phyloP scores from a whole-genome alignment of 176 grass and related monocot species.

The Neostapfia colusana region DNA sequence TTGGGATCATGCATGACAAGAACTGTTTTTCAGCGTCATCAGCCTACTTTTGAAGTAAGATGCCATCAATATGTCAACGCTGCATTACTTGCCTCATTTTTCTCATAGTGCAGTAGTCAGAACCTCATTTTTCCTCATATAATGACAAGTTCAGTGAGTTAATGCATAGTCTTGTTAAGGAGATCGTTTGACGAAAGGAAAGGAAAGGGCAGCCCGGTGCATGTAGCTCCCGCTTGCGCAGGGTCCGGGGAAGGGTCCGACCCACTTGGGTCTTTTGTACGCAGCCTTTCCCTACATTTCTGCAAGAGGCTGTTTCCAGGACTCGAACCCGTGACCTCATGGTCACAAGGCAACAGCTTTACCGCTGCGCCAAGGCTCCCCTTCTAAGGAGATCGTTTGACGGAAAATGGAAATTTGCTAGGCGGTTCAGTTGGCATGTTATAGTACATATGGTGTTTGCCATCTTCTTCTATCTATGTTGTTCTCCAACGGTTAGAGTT shows the following conservation, averaged over 20 bases:
- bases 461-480: not conserved
- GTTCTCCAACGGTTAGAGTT: not conserved
- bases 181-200: not conserved
- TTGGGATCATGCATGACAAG: not conserved
- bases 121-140: not conserved
- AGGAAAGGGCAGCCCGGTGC: too few relatives aligned
- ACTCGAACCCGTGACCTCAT: too few relatives aligned
- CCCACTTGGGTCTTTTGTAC: too few relatives aligned
- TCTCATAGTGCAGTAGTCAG: not conserved
- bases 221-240: too few relatives aligned
- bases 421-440: not conserved
- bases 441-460: not conserved
- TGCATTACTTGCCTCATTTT: not conserved
- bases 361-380: too few relatives aligned
- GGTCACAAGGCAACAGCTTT: too few relatives aligned
- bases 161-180: not conserved
- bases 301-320: too few relatives aligned
- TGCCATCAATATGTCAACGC: not conserved
- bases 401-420: not conserved
- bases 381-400: not conserved
- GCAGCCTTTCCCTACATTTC: too few relatives aligned
- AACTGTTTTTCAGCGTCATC: not conserved
- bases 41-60: constrained; percentile 16
- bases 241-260: too few relatives aligned
- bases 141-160: not conserved